Conservation (phyloP, 192 early-diverging fungal species). For the Rhizophagus prolifer region DNA sequence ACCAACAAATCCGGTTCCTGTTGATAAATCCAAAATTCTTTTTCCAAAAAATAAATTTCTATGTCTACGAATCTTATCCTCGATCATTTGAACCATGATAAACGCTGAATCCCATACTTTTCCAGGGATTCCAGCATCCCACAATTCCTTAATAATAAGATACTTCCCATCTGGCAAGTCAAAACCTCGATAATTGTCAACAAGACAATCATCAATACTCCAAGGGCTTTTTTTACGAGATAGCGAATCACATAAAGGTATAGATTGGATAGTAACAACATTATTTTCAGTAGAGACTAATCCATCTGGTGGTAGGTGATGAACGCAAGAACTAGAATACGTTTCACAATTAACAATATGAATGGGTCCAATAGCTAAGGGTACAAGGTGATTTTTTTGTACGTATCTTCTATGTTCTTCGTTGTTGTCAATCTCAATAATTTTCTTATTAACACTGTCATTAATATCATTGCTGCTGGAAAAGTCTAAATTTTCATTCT, state of each 20-base stretch:
- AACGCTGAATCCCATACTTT: slow-evolving; percentile 32
- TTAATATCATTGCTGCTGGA: background rate
- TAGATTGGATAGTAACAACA: background rate
- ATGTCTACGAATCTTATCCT: slow-evolving; percentile 1
- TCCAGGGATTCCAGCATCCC: slow-evolving; percentile 29
- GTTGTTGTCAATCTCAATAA: background rate
- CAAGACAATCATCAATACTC: slow-evolving; percentile 23
- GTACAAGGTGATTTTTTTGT: slow-evolving; percentile 7
- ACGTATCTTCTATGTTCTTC: background rate
- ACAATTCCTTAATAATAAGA: slow-evolving; percentile 27
- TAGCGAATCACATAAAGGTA: background rate
- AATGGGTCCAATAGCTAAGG: slow-evolving; percentile 28
- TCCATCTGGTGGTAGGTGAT: slow-evolving; percentile 10
- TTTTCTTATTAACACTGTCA: background rate
- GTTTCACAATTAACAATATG: background rate
- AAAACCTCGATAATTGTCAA: slow-evolving; percentile 24
- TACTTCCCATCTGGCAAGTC: slow-evolving; percentile 12
- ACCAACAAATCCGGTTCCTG: slow-evolving; percentile 28
- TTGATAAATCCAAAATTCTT: slow-evolving; percentile 25
- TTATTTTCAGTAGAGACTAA: background rate
- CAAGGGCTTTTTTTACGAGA: background rate
- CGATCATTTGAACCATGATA: slow-evolving; percentile 18
- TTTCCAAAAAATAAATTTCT: background rate
- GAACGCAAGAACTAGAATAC: background rate
- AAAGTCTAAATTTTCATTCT: background rate